Base-by-base conservation (phyloP, 257 asterid species). In the Plantago elongata region DNA sequence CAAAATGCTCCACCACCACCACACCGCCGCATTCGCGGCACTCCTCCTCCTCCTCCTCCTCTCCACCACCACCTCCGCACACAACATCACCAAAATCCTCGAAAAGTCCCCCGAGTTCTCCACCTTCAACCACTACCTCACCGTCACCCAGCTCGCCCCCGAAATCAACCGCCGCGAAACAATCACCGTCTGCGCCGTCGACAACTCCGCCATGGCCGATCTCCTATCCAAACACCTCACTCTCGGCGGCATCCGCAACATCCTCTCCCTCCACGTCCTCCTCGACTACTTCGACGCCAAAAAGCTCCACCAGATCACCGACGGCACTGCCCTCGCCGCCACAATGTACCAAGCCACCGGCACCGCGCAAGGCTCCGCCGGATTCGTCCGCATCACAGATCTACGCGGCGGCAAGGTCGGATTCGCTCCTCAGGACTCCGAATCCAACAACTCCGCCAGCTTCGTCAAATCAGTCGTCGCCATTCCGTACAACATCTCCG, bases 321-420 rank as follows among this genome's bases (percentile, higher is more conserved):
- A 85, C 48, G 86, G 88, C 52, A 78, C 86, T 7, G 94, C 90
- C 9, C 72, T 85, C 34, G 79, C 84, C 4, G 88, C 94, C 15
- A 85, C 94, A 0, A 77, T 83, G 78, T 83, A 55, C 74, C 94
- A 85, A 45, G 88, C 94, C 66, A 83, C 94, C 66, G 94, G 90
- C 13, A 51, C 80, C 0, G 90, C 90, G 4, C 16, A 84, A 3
- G 94, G 90, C 5, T 77, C 94, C 3, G 58, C 90, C 48, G 94
- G 90, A 3, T 80, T 85, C 66, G 84, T 85, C 43, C 83, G 83
- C 42, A 85, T 85, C 16, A 80, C 88, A 1, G 87, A 85, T 62
- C 59, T 78, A 12, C 69, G 68, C 57, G 90, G 84, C 7, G 94
- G 94, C 0, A 80, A 78, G 30, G 94, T 85, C 9, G 88, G 84